Base-by-base conservation (phyloP, 73 alveolate genomes). In the Paramecium biaurelia region DNA sequence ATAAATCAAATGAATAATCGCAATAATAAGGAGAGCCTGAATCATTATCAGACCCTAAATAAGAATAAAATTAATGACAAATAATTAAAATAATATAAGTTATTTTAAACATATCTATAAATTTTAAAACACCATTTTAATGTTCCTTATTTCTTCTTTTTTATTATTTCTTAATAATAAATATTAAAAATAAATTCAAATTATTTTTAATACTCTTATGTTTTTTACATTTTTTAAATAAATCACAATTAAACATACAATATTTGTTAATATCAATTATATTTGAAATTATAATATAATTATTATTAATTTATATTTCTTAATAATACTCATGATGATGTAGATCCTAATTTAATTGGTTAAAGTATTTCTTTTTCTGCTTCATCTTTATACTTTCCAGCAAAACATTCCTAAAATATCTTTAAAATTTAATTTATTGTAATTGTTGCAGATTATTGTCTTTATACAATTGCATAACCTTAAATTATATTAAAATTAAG, bases 1-100 rank as follows among this genome's bases (percentile, higher is more conserved):
- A 43, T 47, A 79, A 79, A 79, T 79, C 90, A n/a, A 42, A 45
- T 79, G 86, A 72, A 28, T 72, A 72, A 72, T 72, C 86, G 1
- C 45, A 53, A 53, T 53, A 63, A 63, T 14, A 63, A 30, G 84
- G 49, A 63, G 84, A 63, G 45, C 84, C 84, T 63, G 84, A 63
- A 26, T 63, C 84, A 2, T 14, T 63, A 2, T 63, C 84, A 26
- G 84, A 63, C 3, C 45, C 26, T 3, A 63, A 63, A 63, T 6
- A 63, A 63, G 84, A 63, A 32, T 63, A 63, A 32, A 63, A 26
- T 63, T 63, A 63, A 63, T 63, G 84, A 63, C 45, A 63, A 12
- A 26, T 63, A 63, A 63, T 53, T 53, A 53, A 53, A 20, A 53
- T 18, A 53, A 53, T 53, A 53, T 53, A 15, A 53, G 26, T 53